phyloP scores from a whole-genome alignment of 2,329 filamentous ascomycete genomes.

The Botrytis fragariae region DNA sequence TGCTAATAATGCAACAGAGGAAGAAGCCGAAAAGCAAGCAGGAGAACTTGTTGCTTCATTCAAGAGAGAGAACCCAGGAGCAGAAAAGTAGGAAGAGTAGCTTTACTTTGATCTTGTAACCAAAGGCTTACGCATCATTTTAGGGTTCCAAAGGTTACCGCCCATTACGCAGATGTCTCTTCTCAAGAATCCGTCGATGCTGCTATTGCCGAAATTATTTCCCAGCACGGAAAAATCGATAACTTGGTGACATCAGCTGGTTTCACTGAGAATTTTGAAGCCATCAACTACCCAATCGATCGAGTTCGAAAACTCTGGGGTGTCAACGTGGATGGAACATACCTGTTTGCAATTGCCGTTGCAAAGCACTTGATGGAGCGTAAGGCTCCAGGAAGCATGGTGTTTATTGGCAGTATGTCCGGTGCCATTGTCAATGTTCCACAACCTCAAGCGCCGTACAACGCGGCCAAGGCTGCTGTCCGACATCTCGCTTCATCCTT shows the following conservation, averaged over 20 bases:
- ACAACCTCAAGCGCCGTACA: conserved; percentile 90
- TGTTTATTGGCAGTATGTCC: conserved; percentile 95
- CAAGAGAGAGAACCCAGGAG: conserved; percentile 73
- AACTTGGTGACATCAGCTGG: conserved; percentile 93
- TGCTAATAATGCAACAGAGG: conserved; percentile 52
- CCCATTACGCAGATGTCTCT: conserved; percentile 86
- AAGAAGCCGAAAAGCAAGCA: conserved; percentile 79
- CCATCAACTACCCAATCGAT: conserved; percentile 85
- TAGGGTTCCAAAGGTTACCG: conserved; percentile 78
- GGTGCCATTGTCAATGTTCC: conserved; percentile 92
- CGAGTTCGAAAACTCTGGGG: conserved; percentile 91
- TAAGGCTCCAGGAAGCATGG: conserved; percentile 76
- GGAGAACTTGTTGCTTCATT: conserved; percentile 71
- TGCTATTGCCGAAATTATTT: conserved; percentile 66
- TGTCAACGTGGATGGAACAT: conserved; percentile 91
- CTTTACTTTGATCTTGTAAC: not conserved
- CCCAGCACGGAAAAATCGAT: conserved; percentile 78
- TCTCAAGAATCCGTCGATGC: conserved; percentile 73
- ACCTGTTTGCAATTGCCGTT: conserved; percentile 79
- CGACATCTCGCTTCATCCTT: conserved; percentile 83
- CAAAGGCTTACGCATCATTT: conserved; percentile 3
- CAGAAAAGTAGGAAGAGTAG: conserved; percentile 55
- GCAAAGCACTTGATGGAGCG: conserved; percentile 87
- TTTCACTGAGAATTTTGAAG: conserved; percentile 94
- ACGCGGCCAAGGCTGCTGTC: conserved; percentile 88